Base-by-base conservation (phyloP, 805 yeast species). In the Starmera quercuum region DNA sequence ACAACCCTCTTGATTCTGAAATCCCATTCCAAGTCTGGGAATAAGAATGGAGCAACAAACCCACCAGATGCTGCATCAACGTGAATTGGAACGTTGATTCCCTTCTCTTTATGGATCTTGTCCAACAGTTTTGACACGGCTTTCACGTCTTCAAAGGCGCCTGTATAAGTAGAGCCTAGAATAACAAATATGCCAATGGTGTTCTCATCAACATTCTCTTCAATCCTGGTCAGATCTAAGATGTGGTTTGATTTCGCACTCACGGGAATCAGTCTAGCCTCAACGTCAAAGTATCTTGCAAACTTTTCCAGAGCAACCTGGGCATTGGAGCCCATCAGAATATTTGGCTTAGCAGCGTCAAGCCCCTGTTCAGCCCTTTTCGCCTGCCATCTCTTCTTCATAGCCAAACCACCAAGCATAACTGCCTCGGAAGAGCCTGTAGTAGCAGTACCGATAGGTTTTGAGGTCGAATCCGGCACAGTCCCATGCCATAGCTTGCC, bases 31-130 rank as follows among this genome's bases (percentile, higher is more conserved):
- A 78, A 66, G 13, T 80, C 72, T 4, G 95, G 94, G 53, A 69
- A 80, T 20, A 75, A 58, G 51, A 87, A 83, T 14, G 97, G 95
- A 2, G 95, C 95, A 28, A 87, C 71, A 53, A 87, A 75, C 2
- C 82, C 97, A 37, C 96, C 96, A 15, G 86, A 75, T 3, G 96
- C 96, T 45, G 92, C 97, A 56, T 87, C 97, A 19, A 88, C 92
- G 54, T 87, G 97, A 51, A 87, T 85, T 30, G 92, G 86, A 38
- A 87, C 66, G 47, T 70, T 71, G 38, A 61, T 37, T 6, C 94
- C 94, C 4, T 71, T 77, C 45, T 79, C 78, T 39, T 61, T 59
- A 54, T 88, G 79, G 45, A 73, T 69, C 36, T 78, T 74, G 51
- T 81, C 88, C 41, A 87, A 64, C n/a, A 80, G 61, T n/a, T 68